Conservation (phyloP, 1,284 basidiomycete genomes). For the Coniophora puteana region DNA sequence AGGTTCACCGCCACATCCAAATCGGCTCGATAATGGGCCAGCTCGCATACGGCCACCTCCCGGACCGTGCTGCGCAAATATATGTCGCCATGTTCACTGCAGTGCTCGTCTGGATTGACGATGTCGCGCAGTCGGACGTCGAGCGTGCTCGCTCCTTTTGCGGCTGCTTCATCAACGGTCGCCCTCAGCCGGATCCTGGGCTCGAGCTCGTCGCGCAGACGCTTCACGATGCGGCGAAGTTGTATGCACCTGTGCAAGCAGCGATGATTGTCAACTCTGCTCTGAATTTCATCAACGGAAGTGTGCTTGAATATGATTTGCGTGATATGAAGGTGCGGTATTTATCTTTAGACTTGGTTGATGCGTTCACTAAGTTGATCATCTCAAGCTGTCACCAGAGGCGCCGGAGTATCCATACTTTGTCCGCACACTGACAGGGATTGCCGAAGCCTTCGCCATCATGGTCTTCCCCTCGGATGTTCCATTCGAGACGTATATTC, state of each 20-base stretch:
- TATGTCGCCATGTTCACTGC: conserved; percentile 31
- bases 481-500: conserved; percentile 27
- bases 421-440: conserved; percentile 26
- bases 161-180: conserved; percentile 17
- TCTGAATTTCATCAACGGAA: conserved; percentile 21
- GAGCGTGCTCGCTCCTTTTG: conserved; percentile 23
- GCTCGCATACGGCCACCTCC: conserved; percentile 20
- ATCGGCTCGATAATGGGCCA: too few relatives aligned
- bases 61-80: conserved; percentile 13
- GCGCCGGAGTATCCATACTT: conserved; percentile 25
- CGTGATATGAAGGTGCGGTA: conserved; percentile 17
- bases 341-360: neutral
- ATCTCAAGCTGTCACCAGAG: conserved; percentile 2
- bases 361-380: neutral
- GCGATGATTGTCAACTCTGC: conserved; percentile 27
- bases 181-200: conserved; percentile 18
- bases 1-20: too few relatives aligned
- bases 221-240: conserved; percentile 14
- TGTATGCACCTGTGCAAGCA: conserved; percentile 17
- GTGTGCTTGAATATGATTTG: conserved; percentile 27
- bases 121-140: conserved; percentile 18
- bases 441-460: conserved; percentile 23
- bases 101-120: conserved; percentile 27
- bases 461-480: conserved; percentile 26
- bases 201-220: conserved; percentile 27